Conservation (phyloP, 2,329 filamentous ascomycete genomes). For the Thielaviopsis musarum region DNA sequence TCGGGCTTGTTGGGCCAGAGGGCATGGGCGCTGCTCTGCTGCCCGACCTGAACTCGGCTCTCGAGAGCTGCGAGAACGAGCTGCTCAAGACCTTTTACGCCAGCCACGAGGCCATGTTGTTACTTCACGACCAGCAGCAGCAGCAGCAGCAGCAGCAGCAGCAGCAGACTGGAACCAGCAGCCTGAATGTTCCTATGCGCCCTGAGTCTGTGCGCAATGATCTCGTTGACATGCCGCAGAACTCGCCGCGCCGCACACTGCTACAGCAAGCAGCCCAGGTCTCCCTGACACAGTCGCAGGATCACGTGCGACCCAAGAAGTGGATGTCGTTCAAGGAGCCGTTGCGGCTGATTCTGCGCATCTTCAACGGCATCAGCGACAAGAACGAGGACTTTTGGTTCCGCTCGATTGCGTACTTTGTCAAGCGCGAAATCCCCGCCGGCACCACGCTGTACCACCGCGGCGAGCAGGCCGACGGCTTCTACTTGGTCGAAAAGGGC, state of each 20-base stretch:
- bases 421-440: slow-evolving; percentile 45
- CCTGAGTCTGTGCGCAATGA: slow-evolving; percentile 14
- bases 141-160: slow-evolving; percentile 23
- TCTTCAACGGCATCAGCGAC: slow-evolving; percentile 76
- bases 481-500: slow-evolving; percentile 80
- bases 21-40: slow-evolving; percentile 64
- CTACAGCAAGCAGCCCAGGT: slow-evolving; percentile 58
- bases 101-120: slow-evolving; percentile 41
- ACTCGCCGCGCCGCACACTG: slow-evolving; percentile 66
- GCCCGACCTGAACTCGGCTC: slow-evolving; percentile 76
- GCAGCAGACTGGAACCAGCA: slow-evolving; percentile 22
- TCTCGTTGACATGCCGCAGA: slow-evolving; percentile 31
- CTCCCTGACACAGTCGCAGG: slow-evolving; percentile 40
- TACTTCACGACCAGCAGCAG: slow-evolving; percentile 22
- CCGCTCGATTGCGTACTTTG: slow-evolving; percentile 58
- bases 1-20: slow-evolving; percentile 56
- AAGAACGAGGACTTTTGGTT: slow-evolving; percentile 96
- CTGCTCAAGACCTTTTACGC: slow-evolving; percentile 67
- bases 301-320: slow-evolving; percentile 40
- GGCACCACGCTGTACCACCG: slow-evolving; percentile 63
- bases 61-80: slow-evolving; percentile 92
- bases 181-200: slow-evolving; percentile 30
- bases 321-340: slow-evolving; percentile 86
- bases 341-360: slow-evolving; percentile 77
- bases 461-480: slow-evolving; percentile 62